Evolutionary conservation across 139 green algal species (phyloP), one percentile per base, ranked within the genome.

Genomic region (Picochlorum sp.): DNA sequence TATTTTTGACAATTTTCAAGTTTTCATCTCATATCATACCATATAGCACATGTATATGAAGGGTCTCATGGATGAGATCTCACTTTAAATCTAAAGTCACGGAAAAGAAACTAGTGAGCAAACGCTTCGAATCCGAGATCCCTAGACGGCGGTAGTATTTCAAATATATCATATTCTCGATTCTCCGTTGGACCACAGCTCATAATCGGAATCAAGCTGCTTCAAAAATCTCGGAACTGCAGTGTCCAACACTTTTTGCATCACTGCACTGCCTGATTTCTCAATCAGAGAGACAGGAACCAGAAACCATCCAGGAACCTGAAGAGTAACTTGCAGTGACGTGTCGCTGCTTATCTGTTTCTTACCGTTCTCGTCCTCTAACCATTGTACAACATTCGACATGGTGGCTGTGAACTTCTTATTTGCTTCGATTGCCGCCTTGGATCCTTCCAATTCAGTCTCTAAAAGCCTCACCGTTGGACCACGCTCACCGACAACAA

Each of bases 181-280:
- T 14, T 47, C 39, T 1, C 86, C 86, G 0, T 58, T 52, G 4
- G 85, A 83, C 86, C 86, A 94, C 2, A 63, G 35, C 41, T 58
- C 43, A 59, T 94, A 94, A 55, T 94, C 86, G 3, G 43, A 63
- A 10, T 73, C 54, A 31, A 94, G 77, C 72, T 94, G 86, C 47
- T 65, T 45, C 65, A 94, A 56, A 67, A 94, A 94, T 4, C 79
- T 65, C 1, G 86, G 86, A 53, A 94, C 81, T 54, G 80, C 78
- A 7, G 64, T 68, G 33, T 76, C 71, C 9, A 94, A 72, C 32
- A 89, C 76, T 18, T 59, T 53, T 47, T 76, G 65, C 79, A 94
- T 81, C 40, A 90, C 69, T 1, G 54, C 54, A 50, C 60, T 43
- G 16, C 75, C 76, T 33, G 61, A 69, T 16, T 25, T 39, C 55